Evolutionary conservation across 2,329 filamentous ascomycete genomes (phyloP), one percentile per base, ranked within the genome.

Genomic region (Rugonectria rugulosa): DNA sequence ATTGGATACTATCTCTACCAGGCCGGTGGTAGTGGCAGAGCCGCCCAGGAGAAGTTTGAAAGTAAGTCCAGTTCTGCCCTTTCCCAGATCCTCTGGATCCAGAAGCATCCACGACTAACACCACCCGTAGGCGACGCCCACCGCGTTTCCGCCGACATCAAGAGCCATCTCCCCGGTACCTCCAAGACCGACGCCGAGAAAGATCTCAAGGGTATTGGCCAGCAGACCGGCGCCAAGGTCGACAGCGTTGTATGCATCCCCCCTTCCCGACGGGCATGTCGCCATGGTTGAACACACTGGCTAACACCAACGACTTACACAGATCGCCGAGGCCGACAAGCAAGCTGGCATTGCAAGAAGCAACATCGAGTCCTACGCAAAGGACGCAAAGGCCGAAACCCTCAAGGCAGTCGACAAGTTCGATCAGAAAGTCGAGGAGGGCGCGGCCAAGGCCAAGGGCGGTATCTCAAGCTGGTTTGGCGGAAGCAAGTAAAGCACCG

Each of bases 1-100:
- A 79, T 87, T 55, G 92, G 90, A 37, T 98, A 97, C 82, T 98
- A 98, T 80, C 84, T 98, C 60, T 99, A 96, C 81, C 82, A 78
- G 46, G 89, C 93, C 14, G 94, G 94, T 59, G 93, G 94, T 54
- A 84, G 87, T 73, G 82, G 91, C 46, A 91, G 89, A 75, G 86
- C 84, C 44, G 94, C 93, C n/a, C 86, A 92, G 82, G 90, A 94
- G 81, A 82, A 95, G 74, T 83, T 90, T 65, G 90, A 97, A 80
- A 85, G 94, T 97, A 78, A 40, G 87, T 50, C 8, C 14, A n/a
- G 14, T 34, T 20, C 29, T 20, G 19, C 6, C n/a, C 40, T 17
- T 15, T 43, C 10, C 10, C 32, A 27, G 12, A 26, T 12, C 6
- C n/a, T n/a, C n/a, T 26, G 46, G 15, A 5, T 23, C 12, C 23